Conservation (phyloP, 192 early-diverging fungal species). For the Podila minutissima region DNA sequence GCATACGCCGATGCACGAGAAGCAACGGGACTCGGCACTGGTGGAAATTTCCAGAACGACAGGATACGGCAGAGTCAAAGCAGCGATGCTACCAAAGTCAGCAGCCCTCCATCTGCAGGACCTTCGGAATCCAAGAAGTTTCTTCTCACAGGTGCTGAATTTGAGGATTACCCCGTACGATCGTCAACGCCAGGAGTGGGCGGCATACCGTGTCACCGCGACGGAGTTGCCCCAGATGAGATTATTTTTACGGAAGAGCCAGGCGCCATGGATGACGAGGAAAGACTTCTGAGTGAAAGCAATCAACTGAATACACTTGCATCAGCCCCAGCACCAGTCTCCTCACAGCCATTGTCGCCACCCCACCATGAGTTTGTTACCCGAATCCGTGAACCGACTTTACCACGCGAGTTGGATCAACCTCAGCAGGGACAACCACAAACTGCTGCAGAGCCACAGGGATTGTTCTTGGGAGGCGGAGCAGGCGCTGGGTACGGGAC, state of each 20-base stretch:
- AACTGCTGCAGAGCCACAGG: neutral
- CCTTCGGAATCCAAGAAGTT: neutral
- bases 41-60: neutral
- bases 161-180: neutral
- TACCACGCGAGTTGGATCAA: neutral
- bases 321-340: too few species aligned
- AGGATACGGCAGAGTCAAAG: constrained; percentile 1
- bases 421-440: neutral
- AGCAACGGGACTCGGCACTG: neutral
- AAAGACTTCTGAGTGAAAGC: too few species aligned
- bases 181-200: neutral
- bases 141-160: neutral
- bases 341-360: neutral
- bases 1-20: neutral
- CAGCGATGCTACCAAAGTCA: constrained; percentile 4
- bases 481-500: constrained; percentile 12
- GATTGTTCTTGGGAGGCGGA: constrained; percentile 20
- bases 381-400: constrained; percentile 6
- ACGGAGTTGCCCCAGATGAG: constrained; percentile 28
- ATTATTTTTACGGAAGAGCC: constrained; percentile 14
- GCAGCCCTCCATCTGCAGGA: neutral
- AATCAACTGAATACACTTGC: too few species aligned
- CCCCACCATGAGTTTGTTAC: neutral
- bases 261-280: neutral
- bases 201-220: neutral